Percentiles rank a stretch among this genome's conserved stretches.
phyloP scores from a whole-genome alignment of 2,329 filamentous ascomycete species.

The Parasarocladium wereldwijsianum region DNA sequence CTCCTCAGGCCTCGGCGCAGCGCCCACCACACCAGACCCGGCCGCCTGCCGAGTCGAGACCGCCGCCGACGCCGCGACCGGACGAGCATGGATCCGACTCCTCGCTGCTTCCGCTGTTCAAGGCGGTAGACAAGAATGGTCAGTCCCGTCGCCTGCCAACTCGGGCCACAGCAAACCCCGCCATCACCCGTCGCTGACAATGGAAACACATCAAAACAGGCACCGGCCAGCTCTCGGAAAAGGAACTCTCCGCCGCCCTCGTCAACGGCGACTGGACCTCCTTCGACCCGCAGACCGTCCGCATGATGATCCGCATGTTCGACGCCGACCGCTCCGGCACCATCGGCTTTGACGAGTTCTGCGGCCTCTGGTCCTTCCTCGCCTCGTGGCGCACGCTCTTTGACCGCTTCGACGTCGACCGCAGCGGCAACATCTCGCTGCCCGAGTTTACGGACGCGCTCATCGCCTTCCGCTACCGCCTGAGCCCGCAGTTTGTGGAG shows the following conservation, averaged over 20 bases:
- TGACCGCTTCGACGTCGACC: constrained; percentile 85
- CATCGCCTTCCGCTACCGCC: constrained; percentile 82
- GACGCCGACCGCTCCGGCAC: constrained; percentile 79
- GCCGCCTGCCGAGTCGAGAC: constrained; percentile 41
- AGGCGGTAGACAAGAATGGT: constrained; percentile 80
- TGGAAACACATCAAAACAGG: constrained; percentile 25
- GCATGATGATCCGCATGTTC: constrained; percentile 99
- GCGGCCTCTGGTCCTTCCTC: constrained; percentile 89
- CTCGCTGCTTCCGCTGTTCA: constrained; percentile 73
- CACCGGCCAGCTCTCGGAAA: constrained; percentile 70
- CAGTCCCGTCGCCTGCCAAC: constrained; percentile 13
- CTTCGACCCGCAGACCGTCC: constrained; percentile 86
- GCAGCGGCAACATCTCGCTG: constrained; percentile 72
- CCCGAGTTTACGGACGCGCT: constrained; percentile 82
- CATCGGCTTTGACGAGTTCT: constrained; percentile 93
- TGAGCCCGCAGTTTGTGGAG: constrained; percentile 71
- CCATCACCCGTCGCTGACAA: constrained; percentile 3
- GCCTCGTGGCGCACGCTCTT: constrained; percentile 90
- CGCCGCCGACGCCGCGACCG: constrained; percentile 50
- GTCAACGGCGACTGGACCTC: constrained; percentile 94
- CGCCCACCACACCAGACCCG: constrained; percentile 29
- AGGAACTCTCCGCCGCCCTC: constrained; percentile 74
- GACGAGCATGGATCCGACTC: constrained; percentile 42
- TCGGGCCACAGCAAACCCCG: not conserved
- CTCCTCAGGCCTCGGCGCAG: constrained; percentile 11